Base-by-base conservation (phyloP, 169 alveolate genomes). In the Ichthyophthirius multifiliis region DNA sequence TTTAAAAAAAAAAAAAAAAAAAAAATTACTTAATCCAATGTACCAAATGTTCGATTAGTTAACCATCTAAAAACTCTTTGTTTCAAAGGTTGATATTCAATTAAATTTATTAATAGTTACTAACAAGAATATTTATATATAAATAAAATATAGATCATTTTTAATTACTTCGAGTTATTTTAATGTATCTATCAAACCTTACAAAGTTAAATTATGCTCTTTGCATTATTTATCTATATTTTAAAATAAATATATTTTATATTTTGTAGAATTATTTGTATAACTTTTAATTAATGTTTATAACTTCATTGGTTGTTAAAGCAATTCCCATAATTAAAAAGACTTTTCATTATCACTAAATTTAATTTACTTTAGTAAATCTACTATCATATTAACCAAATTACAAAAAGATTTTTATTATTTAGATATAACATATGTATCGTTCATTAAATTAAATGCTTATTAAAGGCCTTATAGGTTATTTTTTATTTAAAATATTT, bases 31-130 rank as follows among this genome's bases (percentile, higher is more conserved):
- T 55, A 55, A 55, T 55, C 71, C 31, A 55, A 55, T 20, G 71
- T 27, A 27, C 71, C 71, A 27, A 55, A 55, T 2, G 71, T 20
- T 23, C 31, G 23, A 55, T 55, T 55, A 10, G 23, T 27, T 23
- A 55, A 10, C 71, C 71, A 55, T 45, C 67, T 30, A 48, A 46
- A 71, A 62, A 31, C 12, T 62, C 83, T 39, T 23, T 35, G n/a
- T 44, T 55, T 10, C 5, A 55, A 15, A 55, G 71, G 71, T 15
- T 55, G 23, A 4, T 55, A 27, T 27, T 55, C 71, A 10, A 55
- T 6, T 10, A 55, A n/a, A 7, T 55, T 39, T 0, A 55, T n/a
- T 12, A 27, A 55, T 3, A 55, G 13, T 13, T 9, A 9, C 46
- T 41, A 41, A 41, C 13, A 41, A 9, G n/a, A n/a, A 41, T 41